Evolutionary conservation across 202 grass and related monocot species (phyloP).

Genomic region (Musa balbisiana): DNA sequence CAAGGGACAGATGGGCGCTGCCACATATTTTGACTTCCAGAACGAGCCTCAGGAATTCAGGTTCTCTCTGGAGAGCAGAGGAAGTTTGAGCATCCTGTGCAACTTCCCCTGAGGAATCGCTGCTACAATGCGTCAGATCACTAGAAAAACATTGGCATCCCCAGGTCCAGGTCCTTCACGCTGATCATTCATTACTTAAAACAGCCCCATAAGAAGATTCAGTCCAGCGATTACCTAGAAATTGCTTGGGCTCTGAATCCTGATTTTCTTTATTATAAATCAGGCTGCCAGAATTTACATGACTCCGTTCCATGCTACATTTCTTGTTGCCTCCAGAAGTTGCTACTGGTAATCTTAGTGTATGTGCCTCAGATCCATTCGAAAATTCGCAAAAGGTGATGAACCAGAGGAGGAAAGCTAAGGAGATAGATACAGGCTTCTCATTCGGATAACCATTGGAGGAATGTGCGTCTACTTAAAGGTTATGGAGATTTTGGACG

Average conservation of each 20-base stretch:
- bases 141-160: conserved; percentile 27
- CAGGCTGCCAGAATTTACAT: neutral
- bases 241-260: conserved; percentile 11
- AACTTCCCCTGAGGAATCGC: conserved; percentile 63
- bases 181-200: conserved; percentile 5
- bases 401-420: neutral
- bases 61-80: conserved; percentile 45
- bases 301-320: neutral
- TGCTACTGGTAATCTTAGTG: neutral
- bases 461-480: conserved; percentile 6
- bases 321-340: neutral
- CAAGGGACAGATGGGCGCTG: conserved; percentile 17
- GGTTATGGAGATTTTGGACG: conserved; percentile 10
- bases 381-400: neutral
- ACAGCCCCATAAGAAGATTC: conserved; percentile 1
- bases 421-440: conserved; percentile 8
- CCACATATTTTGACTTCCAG: conserved; percentile 35
- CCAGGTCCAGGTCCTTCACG: neutral
- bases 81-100: conserved; percentile 35
- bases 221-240: neutral
- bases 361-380: neutral
- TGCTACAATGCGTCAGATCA: conserved; percentile 60
- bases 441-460: conserved; percentile 6
- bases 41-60: conserved; percentile 36
- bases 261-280: neutral